Conservation (phyloP, 2,329 filamentous ascomycete species). For the Cyanodermella asteris region DNA sequence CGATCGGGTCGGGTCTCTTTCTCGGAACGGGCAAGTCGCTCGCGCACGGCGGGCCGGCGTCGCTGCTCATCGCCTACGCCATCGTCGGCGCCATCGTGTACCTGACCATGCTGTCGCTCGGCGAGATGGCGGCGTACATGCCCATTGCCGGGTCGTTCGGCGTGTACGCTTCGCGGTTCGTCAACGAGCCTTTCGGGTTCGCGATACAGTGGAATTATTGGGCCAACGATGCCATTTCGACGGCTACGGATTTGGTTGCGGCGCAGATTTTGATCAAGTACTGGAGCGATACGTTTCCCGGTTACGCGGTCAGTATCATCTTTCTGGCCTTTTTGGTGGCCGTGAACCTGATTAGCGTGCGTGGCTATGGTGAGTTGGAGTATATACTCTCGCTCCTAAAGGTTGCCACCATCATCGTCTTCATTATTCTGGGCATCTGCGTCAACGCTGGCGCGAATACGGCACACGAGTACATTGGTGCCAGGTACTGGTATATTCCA, state of each 20-base stretch:
- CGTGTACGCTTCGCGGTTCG: constrained; percentile 32
- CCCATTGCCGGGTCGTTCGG: constrained; percentile 33
- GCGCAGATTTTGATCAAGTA: constrained; percentile 36
- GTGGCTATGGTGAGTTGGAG: constrained; percentile 33
- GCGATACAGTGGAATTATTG: constrained; percentile 38
- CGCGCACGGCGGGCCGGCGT: constrained; percentile 36
- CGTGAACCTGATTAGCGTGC: constrained; percentile 30
- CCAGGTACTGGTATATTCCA: constrained; percentile 33
- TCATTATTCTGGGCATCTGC: constrained; percentile 40
- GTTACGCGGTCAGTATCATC: constrained; percentile 40
- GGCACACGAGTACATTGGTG: constrained; percentile 33
- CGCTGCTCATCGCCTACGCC: constrained; percentile 34
- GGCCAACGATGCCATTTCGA: constrained; percentile 43
- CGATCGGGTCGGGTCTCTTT: constrained; percentile 39
- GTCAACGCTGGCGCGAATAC: constrained; percentile 37
- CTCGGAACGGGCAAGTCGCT: constrained; percentile 39
- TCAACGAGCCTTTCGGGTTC: constrained; percentile 33
- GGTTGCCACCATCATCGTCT: constrained; percentile 30
- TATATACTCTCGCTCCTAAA: constrained; percentile 36
- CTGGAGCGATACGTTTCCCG: constrained; percentile 40
- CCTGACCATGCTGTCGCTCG: constrained; percentile 35
- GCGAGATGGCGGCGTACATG: constrained; percentile 38
- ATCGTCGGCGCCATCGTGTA: constrained; percentile 37
- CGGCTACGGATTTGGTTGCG: constrained; percentile 37
- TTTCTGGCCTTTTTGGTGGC: constrained; percentile 34